Percentiles rank a stretch among this genome's conserved stretches.
Evolutionary conservation across 2,329 filamentous ascomycete species (phyloP).

Genomic region (Massarina eburnea): DNA sequence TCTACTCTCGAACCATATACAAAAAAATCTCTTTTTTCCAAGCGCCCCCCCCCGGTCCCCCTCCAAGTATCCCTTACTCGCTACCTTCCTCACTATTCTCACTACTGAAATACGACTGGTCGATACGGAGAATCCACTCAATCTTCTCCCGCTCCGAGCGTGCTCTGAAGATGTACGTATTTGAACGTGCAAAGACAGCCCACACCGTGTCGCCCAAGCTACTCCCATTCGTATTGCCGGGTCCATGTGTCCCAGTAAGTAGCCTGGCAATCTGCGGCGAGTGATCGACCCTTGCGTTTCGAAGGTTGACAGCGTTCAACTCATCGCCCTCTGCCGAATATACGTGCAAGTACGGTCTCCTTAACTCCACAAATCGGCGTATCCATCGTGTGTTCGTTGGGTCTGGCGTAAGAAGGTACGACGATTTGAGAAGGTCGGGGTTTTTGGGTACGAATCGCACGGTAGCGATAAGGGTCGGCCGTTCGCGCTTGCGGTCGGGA

Average conservation of each 20-base stretch:
- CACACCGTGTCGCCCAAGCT: constrained; percentile 68
- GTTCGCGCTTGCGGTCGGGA: constrained; percentile 13
- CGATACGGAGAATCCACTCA: constrained; percentile 95
- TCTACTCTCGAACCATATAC: not conserved
- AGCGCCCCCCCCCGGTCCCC: not conserved
- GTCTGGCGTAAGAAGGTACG: constrained; percentile 84
- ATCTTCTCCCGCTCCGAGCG: constrained; percentile 88
- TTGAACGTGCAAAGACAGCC: constrained; percentile 90
- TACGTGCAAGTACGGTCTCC: constrained; percentile 88
- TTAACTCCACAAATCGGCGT: constrained; percentile 88
- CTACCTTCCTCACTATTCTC: not conserved
- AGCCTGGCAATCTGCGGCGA: constrained; percentile 83
- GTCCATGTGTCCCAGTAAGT: constrained; percentile 46
- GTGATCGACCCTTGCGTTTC: constrained; percentile 88
- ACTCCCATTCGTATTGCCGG: constrained; percentile 26
- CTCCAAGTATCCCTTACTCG: not conserved
- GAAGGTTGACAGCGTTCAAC: constrained; percentile 82
- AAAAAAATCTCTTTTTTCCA: not conserved
- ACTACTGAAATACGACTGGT: constrained; percentile 69
- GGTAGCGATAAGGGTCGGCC: constrained; percentile 72
- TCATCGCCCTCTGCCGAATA: constrained; percentile 89
- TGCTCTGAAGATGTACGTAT: constrained; percentile 92
- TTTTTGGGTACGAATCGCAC: constrained; percentile 82
- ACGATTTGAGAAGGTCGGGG: constrained; percentile 70
- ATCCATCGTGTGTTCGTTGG: constrained; percentile 83